phyloP scores from a whole-genome alignment of 306 rosid genomes.

The Medicago arabica region DNA sequence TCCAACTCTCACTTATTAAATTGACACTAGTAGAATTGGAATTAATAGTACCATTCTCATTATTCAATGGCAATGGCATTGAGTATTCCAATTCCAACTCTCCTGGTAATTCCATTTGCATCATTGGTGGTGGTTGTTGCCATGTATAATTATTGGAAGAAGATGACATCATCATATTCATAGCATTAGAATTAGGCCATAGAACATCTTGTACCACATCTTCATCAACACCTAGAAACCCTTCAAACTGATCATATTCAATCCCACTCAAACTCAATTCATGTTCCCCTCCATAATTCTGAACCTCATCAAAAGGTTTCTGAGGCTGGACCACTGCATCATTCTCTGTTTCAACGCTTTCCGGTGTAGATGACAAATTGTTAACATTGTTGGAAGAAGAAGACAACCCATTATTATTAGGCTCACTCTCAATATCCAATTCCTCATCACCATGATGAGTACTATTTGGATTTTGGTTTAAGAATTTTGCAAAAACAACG shows the following conservation, averaged over 20 bases:
- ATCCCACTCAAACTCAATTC: conserved; percentile 52
- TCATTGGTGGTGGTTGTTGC: conserved; percentile 28
- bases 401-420: not conserved
- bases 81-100: conserved; percentile 42
- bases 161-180: conserved; percentile 28
- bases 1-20: conserved; percentile 53
- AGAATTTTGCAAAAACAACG: conserved; percentile 70
- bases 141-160: conserved; percentile 29
- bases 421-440: conserved; percentile 16
- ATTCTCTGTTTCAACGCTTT: conserved; percentile 33
- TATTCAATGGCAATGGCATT: conserved; percentile 35
- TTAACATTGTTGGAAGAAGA: conserved; percentile 34
- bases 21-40: conserved; percentile 37
- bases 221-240: conserved; percentile 40
- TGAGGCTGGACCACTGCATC: conserved; percentile 28
- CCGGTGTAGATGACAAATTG: conserved; percentile 37
- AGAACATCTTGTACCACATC: conserved; percentile 44
- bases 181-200: conserved; percentile 36
- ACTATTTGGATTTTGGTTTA: conserved; percentile 49
- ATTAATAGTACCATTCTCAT: conserved; percentile 11
- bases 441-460: conserved; percentile 9
- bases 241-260: conserved; percentile 49
- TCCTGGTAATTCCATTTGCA: conserved; percentile 20
- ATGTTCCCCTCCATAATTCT: not conserved
- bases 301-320: not conserved